A percentile compares a stretch with the other conserved stretches of the same genome.
Evolutionary conservation across 371 early-diverging fungal species (phyloP).

Genomic region (Actinomucor elegans): DNA sequence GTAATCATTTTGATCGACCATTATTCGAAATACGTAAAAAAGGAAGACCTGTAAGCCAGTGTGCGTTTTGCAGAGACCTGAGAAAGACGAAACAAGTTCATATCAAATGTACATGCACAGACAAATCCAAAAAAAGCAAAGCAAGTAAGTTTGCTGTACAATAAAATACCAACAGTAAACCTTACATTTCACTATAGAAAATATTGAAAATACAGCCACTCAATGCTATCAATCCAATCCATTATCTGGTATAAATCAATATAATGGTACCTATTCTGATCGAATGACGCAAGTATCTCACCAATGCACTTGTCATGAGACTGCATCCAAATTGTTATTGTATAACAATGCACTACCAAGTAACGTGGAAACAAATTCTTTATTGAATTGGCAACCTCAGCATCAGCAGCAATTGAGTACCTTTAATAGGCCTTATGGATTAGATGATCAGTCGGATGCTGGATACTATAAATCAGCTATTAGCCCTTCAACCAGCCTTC

Average conservation of each 20-base stretch:
- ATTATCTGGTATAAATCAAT: not conserved
- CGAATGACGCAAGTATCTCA: not conserved
- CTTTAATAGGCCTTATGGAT: too few relatives aligned
- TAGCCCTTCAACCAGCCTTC: not conserved
- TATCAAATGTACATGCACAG: slow-evolving; percentile 64
- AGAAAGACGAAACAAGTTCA: slow-evolving; percentile 67
- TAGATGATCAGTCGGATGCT: too few relatives aligned
- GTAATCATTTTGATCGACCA: slow-evolving; percentile 54
- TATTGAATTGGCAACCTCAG: not conserved
- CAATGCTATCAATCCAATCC: slow-evolving; percentile 1
- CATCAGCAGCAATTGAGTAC: not conserved
- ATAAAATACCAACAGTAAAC: not conserved
- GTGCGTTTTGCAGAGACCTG: slow-evolving; percentile 64
- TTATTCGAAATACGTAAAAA: slow-evolving; percentile 64
- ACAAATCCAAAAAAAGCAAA: slow-evolving; percentile 29
- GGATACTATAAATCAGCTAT: too few relatives aligned
- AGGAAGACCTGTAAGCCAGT: slow-evolving; percentile 74
- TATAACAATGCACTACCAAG: not conserved
- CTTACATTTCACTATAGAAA: not conserved
- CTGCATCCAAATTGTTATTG: slow-evolving; percentile 6
- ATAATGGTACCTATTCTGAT: not conserved
- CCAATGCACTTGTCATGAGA: slow-evolving; percentile 16
- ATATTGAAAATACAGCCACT: slow-evolving; percentile 12
- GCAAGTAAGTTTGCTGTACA: not conserved
- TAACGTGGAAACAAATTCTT: too few relatives aligned